phyloP scores from a whole-genome alignment of 2,329 filamentous ascomycete species.

The Colletotrichum phormii region DNA sequence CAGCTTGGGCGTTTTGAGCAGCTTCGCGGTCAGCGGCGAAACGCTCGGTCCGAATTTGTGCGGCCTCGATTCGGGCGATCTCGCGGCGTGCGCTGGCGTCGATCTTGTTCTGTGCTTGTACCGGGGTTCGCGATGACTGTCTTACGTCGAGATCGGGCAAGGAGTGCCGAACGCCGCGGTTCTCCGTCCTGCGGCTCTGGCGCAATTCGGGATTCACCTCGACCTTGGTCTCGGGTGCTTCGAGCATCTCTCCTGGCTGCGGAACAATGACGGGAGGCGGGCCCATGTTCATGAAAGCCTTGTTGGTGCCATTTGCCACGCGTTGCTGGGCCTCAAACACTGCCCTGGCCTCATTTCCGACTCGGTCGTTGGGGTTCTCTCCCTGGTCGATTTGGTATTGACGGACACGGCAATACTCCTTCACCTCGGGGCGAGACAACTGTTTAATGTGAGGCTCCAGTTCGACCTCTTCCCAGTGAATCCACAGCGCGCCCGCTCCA shows the following conservation, averaged over 20 bases:
- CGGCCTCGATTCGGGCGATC: constrained; percentile 62
- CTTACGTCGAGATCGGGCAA: constrained; percentile 51
- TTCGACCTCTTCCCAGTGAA: constrained; percentile 70
- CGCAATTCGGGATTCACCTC: constrained; percentile 51
- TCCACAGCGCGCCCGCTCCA: constrained; percentile 72
- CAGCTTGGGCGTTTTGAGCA: constrained; percentile 43
- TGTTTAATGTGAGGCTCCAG: constrained; percentile 66
- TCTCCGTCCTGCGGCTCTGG: constrained; percentile 55
- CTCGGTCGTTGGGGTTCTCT: constrained; percentile 60
- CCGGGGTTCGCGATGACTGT: constrained; percentile 48
- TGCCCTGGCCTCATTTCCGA: constrained; percentile 63
- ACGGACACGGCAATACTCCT: constrained; percentile 72
- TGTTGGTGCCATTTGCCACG: constrained; percentile 48
- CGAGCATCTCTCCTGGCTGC: constrained; percentile 36
- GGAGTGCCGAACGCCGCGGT: constrained; percentile 46
- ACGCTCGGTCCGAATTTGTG: constrained; percentile 62
- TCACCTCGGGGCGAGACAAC: constrained; percentile 66
- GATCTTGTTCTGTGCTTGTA: constrained; percentile 56
- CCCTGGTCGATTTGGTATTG: constrained; percentile 68
- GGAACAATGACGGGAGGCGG: constrained; percentile 28
- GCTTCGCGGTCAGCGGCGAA: constrained; percentile 57
- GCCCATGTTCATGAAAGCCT: constrained; percentile 16
- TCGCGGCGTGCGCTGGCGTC: constrained; percentile 63
- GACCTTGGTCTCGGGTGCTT: constrained; percentile 29
- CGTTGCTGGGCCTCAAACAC: constrained; percentile 62